phyloP scores from a whole-genome alignment of 495 filamentous ascomycete species.

The Trichocladium antarcticum region DNA sequence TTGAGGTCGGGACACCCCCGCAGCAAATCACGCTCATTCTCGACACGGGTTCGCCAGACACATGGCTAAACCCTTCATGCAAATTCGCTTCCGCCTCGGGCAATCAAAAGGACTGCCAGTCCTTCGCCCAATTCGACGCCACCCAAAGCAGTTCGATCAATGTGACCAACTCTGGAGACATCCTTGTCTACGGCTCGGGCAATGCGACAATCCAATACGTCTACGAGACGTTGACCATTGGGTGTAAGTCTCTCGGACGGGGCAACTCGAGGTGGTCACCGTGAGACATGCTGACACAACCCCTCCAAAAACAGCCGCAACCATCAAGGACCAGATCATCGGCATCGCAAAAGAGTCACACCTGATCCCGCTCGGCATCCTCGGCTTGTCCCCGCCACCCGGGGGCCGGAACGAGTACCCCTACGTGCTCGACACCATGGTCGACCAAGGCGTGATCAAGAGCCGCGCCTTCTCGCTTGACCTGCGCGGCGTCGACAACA shows the following conservation, averaged over 20 bases:
- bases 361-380: slow-evolving; percentile 49
- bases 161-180: slow-evolving; percentile 14
- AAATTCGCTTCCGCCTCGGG: background rate
- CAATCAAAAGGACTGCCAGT: slow-evolving; percentile 14
- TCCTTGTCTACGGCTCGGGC: slow-evolving; percentile 32
- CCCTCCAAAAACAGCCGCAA: slow-evolving; percentile 17
- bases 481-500: slow-evolving; percentile 38
- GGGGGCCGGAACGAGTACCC: slow-evolving; percentile 44
- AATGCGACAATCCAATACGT: slow-evolving; percentile 32
- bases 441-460: slow-evolving; percentile 49
- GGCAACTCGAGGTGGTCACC: too few relatives aligned
- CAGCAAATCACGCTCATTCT: slow-evolving; percentile 29
- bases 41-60: slow-evolving; percentile 35
- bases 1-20: slow-evolving; percentile 12
- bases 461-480: slow-evolving; percentile 65
- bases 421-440: slow-evolving; percentile 57
- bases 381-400: slow-evolving; percentile 54
- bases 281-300: background rate
- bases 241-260: slow-evolving; percentile 30
- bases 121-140: slow-evolving; percentile 27
- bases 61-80: slow-evolving; percentile 37
- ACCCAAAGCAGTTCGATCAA: slow-evolving; percentile 23
- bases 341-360: slow-evolving; percentile 30
- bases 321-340: slow-evolving; percentile 30
- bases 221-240: slow-evolving; percentile 30